A percentile compares a stretch with the other conserved stretches of the same genome.
Conservation (phyloP, 2,329 filamentous ascomycete species). For the Metarhizium humberi region DNA sequence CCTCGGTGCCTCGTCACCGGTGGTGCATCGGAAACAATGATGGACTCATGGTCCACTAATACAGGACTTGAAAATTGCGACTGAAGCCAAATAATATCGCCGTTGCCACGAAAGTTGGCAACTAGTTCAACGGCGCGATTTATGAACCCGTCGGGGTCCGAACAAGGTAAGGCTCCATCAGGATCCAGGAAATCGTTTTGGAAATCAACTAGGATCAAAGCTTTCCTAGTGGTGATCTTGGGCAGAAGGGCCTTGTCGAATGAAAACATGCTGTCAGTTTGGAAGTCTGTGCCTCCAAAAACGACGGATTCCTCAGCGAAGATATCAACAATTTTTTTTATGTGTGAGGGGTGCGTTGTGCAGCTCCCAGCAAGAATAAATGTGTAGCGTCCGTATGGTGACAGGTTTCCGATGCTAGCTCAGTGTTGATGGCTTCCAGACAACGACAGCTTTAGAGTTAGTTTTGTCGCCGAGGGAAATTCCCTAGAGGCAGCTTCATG, state of each 20-base stretch:
- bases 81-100: slow-evolving; percentile 74
- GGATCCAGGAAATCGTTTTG: slow-evolving; percentile 80
- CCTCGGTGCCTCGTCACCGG: slow-evolving; percentile 8
- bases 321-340: neutral
- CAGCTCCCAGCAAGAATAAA: neutral
- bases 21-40: slow-evolving; percentile 31
- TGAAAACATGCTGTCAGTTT: slow-evolving; percentile 35
- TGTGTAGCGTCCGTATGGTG: neutral
- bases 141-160: slow-evolving; percentile 55
- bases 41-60: slow-evolving; percentile 42
- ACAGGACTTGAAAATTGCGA: slow-evolving; percentile 62
- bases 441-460: neutral
- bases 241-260: slow-evolving; percentile 49
- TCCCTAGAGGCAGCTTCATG: neutral
- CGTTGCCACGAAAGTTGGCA: slow-evolving; percentile 61
- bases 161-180: slow-evolving; percentile 58
- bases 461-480: neutral
- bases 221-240: slow-evolving; percentile 50
- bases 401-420: neutral
- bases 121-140: slow-evolving; percentile 58
- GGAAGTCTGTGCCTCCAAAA: neutral
- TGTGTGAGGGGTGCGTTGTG: neutral
- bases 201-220: slow-evolving; percentile 74
- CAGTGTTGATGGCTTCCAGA: neutral
- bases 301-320: neutral